Conservation (phyloP, 352 stramenopile genomes). For the Pythium volutum region DNA sequence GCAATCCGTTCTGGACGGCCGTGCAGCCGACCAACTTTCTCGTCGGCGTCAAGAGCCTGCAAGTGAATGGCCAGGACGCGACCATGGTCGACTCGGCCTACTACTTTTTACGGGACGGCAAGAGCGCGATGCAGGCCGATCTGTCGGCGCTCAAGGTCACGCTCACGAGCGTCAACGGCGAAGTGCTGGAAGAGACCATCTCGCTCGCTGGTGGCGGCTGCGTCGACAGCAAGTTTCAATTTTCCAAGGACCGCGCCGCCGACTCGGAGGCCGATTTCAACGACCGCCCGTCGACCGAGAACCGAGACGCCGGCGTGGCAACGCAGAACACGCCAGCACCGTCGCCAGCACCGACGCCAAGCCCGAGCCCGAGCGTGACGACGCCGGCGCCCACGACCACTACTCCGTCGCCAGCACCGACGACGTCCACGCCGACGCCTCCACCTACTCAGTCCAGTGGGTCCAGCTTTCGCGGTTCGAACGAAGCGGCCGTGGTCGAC, state of each 20-base stretch:
- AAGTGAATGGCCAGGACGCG: constrained; percentile 52
- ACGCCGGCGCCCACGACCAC: neutral
- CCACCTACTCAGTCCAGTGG: constrained; percentile 10
- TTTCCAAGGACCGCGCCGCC: constrained; percentile 19
- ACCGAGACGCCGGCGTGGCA: neutral
- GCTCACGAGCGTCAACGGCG: constrained; percentile 44
- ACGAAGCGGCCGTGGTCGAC: constrained; percentile 3
- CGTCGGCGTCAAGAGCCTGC: constrained; percentile 45
- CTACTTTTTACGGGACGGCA: constrained; percentile 59
- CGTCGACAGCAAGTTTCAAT: constrained; percentile 46
- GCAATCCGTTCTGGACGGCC: constrained; percentile 57
- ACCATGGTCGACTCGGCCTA: constrained; percentile 61
- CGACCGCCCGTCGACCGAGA: neutral
- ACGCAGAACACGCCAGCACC: neutral
- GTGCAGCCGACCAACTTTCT: constrained; percentile 61
- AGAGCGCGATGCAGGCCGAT: constrained; percentile 35
- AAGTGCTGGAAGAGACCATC: constrained; percentile 54
- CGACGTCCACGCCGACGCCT: constrained; percentile 12
- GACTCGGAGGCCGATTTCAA: constrained; percentile 11
- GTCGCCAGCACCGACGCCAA: neutral
- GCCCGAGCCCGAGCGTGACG: neutral
- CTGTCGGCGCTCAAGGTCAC: constrained; percentile 42
- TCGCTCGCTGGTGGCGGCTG: constrained; percentile 46
- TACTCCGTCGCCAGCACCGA: neutral
- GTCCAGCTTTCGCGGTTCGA: constrained; percentile 3